Conservation (phyloP, 208 protist species). For the Crithidia brevicula region DNA sequence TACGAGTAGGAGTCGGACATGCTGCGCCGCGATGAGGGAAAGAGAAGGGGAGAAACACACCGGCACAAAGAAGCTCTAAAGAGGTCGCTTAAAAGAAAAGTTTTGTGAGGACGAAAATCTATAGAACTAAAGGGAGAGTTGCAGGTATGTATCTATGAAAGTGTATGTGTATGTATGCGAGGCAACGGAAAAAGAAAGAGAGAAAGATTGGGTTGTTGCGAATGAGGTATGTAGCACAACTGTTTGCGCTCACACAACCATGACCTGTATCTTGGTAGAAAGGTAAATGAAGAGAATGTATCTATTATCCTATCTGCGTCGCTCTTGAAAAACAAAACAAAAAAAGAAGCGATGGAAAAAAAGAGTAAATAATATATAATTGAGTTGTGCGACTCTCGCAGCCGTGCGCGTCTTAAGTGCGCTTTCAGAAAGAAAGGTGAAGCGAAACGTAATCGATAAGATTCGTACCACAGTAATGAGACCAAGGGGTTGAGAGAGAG, state of each 20-base stretch:
- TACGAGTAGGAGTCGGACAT: slow-evolving; percentile 42
- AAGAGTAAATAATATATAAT: too few relatives aligned
- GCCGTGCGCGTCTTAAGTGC: neutral
- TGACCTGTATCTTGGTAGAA: neutral
- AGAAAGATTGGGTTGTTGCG: too few relatives aligned
- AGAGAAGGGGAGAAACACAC: neutral
- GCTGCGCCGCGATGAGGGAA: neutral
- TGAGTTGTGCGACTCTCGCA: neutral
- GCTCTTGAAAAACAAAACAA: slow-evolving; percentile 14
- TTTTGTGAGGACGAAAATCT: neutral
- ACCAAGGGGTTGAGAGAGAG: slow-evolving; percentile 19
- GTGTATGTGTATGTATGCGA: neutral
- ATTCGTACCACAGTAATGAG: too few relatives aligned
- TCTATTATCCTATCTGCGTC: slow-evolving; percentile 5
- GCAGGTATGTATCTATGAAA: neutral
- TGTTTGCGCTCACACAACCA: too few relatives aligned
- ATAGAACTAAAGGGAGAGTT: neutral
- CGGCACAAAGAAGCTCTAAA: too few relatives aligned
- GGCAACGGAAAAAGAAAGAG: neutral
- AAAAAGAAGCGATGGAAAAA: slow-evolving; percentile 1
- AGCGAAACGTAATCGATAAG: slow-evolving; percentile 10
- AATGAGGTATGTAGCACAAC: too few relatives aligned
- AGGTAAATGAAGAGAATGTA: slow-evolving; percentile 1
- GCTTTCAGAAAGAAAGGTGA: too few relatives aligned
- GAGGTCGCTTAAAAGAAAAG: neutral